phyloP scores from a whole-genome alignment of 2,329 filamentous ascomycete genomes.

The Cryphonectria japonica region DNA sequence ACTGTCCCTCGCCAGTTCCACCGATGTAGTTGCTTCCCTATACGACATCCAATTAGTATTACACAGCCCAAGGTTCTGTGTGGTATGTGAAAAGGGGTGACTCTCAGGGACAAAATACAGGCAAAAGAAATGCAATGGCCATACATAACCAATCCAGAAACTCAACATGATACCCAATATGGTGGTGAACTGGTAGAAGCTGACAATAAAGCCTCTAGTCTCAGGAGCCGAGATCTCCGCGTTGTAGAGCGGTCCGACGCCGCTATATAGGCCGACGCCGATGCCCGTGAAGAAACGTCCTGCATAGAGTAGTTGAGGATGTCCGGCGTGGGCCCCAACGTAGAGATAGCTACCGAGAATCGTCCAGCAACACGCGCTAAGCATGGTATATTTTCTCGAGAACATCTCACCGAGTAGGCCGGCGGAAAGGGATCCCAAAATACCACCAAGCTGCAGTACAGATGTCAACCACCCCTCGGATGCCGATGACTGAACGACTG shows the following conservation, averaged over 20 bases:
- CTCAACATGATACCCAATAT: slow-evolving; percentile 59
- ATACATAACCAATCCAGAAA: slow-evolving; percentile 50
- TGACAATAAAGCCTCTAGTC: slow-evolving; percentile 67
- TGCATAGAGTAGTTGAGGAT: slow-evolving; percentile 49
- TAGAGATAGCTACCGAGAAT: slow-evolving; percentile 51
- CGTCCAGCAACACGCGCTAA: slow-evolving; percentile 51
- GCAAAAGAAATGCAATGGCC: neutral
- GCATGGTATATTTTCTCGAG: slow-evolving; percentile 57
- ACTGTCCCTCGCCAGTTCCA: slow-evolving; percentile 47
- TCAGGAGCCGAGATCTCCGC: slow-evolving; percentile 63
- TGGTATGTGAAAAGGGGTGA: no score
- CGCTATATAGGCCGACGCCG: slow-evolving; percentile 52
- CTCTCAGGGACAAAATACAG: neutral
- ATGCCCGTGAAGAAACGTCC: slow-evolving; percentile 54
- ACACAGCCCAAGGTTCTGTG: no score
- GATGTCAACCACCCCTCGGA: slow-evolving; percentile 57
- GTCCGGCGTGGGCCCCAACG: slow-evolving; percentile 44
- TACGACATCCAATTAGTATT: neutral
- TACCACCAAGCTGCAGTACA: slow-evolving; percentile 53
- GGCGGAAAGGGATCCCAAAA: slow-evolving; percentile 51
- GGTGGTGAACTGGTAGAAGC: slow-evolving; percentile 67
- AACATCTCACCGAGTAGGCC: slow-evolving; percentile 54
- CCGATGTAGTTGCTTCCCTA: slow-evolving; percentile 49
- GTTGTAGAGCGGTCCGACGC: slow-evolving; percentile 51
- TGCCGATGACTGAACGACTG: slow-evolving; percentile 48